Percentiles rank a stretch among this genome's conserved stretches.
phyloP scores from a whole-genome alignment of 148 eudicot species.

The Rhododendron simsii region DNA sequence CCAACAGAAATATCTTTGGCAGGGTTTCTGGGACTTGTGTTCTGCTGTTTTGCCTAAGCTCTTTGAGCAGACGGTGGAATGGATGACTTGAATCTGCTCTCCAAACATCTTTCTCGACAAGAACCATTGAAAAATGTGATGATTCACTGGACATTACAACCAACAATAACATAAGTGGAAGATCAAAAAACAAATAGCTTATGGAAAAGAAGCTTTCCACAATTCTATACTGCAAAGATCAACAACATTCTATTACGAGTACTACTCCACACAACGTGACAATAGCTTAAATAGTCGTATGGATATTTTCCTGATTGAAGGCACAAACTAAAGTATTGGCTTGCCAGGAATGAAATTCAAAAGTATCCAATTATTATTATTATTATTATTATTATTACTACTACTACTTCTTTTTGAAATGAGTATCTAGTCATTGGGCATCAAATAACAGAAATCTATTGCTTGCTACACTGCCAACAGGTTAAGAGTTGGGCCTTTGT shows the following conservation, averaged over 20 bases:
- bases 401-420: too few relatives aligned
- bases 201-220: background rate
- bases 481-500: background rate
- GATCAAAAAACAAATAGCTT: background rate
- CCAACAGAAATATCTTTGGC: slow-evolving; percentile 51
- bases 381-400: too few relatives aligned
- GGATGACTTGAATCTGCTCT: slow-evolving; percentile 34
- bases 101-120: slow-evolving; percentile 66
- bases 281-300: background rate
- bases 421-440: background rate
- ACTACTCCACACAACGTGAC: background rate
- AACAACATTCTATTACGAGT: background rate
- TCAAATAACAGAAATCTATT: background rate
- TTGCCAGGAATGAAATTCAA: background rate
- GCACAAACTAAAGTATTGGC: too few relatives aligned
- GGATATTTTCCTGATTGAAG: background rate
- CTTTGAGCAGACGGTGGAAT: slow-evolving; percentile 32
- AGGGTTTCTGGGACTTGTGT: slow-evolving; percentile 12
- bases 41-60: slow-evolving; percentile 21
- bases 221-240: background rate
- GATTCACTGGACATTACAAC: slow-evolving; percentile 39
- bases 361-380: background rate
- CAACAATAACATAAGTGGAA: slow-evolving; percentile 12
- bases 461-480: background rate
- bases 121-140: slow-evolving; percentile 46